phyloP scores from a whole-genome alignment of 2,329 filamentous ascomycete species.

The Chaetomium sp. region DNA sequence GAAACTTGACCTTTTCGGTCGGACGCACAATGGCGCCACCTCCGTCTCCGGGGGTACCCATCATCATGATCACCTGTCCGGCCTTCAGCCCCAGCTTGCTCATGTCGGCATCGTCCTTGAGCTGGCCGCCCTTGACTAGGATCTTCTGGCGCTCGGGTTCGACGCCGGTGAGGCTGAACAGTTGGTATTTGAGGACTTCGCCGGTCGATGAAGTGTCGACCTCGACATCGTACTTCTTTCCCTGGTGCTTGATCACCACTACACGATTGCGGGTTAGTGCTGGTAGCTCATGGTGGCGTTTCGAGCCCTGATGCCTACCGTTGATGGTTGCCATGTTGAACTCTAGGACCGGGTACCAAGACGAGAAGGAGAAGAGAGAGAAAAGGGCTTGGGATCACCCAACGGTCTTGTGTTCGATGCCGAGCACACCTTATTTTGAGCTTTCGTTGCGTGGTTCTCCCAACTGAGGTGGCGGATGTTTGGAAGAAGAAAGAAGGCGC shows the following conservation, averaged over 20 bases:
- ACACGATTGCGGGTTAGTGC: slow-evolving; percentile 32
- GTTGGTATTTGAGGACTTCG: slow-evolving; percentile 92
- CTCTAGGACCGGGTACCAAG: neutral
- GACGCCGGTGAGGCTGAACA: slow-evolving; percentile 93
- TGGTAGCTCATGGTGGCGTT: neutral
- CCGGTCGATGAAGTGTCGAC: slow-evolving; percentile 82
- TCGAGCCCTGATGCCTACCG: slow-evolving; percentile 23
- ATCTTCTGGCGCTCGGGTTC: slow-evolving; percentile 97
- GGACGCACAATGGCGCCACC: slow-evolving; percentile 67
- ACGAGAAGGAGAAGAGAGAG: neutral
- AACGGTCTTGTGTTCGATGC: neutral
- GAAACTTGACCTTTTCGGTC: slow-evolving; percentile 79
- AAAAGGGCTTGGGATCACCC: neutral
- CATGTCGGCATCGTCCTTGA: slow-evolving; percentile 93
- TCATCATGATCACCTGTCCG: slow-evolving; percentile 90
- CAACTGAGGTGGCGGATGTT: slow-evolving; percentile 21
- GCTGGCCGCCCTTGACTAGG: slow-evolving; percentile 86
- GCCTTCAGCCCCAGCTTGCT: slow-evolving; percentile 82
- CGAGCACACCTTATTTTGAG: slow-evolving; percentile 10
- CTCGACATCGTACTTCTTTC: slow-evolving; percentile 93
- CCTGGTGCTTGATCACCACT: slow-evolving; percentile 94
- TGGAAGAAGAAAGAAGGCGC: slow-evolving; percentile 29
- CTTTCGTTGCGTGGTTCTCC: slow-evolving; percentile 14
- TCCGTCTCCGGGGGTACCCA: slow-evolving; percentile 80
- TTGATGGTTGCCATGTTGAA: slow-evolving; percentile 32